Evolutionary conservation across 1,284 basidiomycete genomes (phyloP).

Genomic region (Sporisorium graminicola): DNA sequence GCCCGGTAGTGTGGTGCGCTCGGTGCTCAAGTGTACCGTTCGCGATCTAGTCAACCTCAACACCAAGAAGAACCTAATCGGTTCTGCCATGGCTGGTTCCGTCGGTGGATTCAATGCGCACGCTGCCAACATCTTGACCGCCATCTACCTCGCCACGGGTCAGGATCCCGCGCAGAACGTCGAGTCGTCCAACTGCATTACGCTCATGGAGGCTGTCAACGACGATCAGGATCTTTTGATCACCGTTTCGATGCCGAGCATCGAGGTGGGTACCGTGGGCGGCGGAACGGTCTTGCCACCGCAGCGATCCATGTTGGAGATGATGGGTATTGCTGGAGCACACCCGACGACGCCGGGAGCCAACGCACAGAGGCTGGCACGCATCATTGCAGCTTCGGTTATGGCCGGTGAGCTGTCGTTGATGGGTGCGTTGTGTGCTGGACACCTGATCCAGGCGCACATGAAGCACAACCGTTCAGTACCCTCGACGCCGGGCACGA

Average conservation of each 20-base stretch:
- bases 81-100: conserved; percentile 96
- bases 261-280: conserved; percentile 80
- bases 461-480: conserved; percentile 69
- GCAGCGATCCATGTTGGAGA: conserved; percentile 67
- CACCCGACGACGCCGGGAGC: conserved; percentile 65
- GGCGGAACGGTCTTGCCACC: conserved; percentile 79
- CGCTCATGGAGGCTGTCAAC: conserved; percentile 95
- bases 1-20: conserved; percentile 87
- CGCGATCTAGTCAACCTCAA: conserved; percentile 91
- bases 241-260: conserved; percentile 68
- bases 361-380: conserved; percentile 67
- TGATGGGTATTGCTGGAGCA: conserved; percentile 67
- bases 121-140: conserved; percentile 94
- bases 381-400: conserved; percentile 68
- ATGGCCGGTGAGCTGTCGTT: conserved; percentile 69
- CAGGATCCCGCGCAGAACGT: conserved; percentile 99
- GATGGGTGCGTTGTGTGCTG: conserved; percentile 66
- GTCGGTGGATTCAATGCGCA: conserved; percentile 99
- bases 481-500: conserved; percentile 65
- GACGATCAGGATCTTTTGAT: conserved; percentile 86
- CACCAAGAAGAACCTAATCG: conserved; percentile 96
- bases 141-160: conserved; percentile 94
- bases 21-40: conserved; percentile 95
- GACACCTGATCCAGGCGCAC: conserved; percentile 69
- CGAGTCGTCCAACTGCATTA: conserved; percentile 98